Conservation (phyloP, 2,329 filamentous ascomycete genomes). For the Neofusicoccum umdonicola region DNA sequence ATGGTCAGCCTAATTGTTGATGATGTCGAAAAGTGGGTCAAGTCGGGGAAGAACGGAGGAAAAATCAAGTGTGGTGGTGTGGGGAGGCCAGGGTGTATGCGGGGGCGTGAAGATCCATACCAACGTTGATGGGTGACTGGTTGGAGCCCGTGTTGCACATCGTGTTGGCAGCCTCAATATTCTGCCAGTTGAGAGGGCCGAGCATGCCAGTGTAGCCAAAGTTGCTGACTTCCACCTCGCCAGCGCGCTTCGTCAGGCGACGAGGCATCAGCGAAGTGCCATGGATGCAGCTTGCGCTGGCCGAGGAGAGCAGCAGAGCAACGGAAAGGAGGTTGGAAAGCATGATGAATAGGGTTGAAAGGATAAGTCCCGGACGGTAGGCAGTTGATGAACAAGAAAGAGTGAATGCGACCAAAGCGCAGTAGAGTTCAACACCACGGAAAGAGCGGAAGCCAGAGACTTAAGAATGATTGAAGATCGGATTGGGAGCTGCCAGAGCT, state of each 20-base stretch:
- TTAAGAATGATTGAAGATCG: background rate
- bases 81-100: background rate
- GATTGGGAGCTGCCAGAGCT: background rate
- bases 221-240: slow-evolving; percentile 31
- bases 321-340: background rate
- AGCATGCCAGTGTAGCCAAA: slow-evolving; percentile 44
- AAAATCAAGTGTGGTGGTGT: background rate
- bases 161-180: slow-evolving; percentile 44
- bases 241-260: slow-evolving; percentile 27
- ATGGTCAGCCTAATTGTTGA: slow-evolving; percentile 18
- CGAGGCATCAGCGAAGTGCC: slow-evolving; percentile 38
- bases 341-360: background rate
- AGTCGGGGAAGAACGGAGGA: background rate
- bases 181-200: slow-evolving; percentile 56
- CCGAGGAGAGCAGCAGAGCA: slow-evolving; percentile 15
- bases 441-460: background rate
- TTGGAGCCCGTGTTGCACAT: slow-evolving; percentile 49
- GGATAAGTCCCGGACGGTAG: background rate
- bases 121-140: slow-evolving; percentile 57
- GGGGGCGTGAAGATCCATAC: slow-evolving; percentile 31
- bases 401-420: background rate
- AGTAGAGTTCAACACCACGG: background rate
- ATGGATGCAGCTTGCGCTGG: slow-evolving; percentile 41
- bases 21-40: slow-evolving; percentile 27
- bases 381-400: background rate